Evolutionary conservation across 257 asterid genomes (phyloP), one percentile per base, ranked within the genome.

Genomic region (Primulina tabacum): DNA sequence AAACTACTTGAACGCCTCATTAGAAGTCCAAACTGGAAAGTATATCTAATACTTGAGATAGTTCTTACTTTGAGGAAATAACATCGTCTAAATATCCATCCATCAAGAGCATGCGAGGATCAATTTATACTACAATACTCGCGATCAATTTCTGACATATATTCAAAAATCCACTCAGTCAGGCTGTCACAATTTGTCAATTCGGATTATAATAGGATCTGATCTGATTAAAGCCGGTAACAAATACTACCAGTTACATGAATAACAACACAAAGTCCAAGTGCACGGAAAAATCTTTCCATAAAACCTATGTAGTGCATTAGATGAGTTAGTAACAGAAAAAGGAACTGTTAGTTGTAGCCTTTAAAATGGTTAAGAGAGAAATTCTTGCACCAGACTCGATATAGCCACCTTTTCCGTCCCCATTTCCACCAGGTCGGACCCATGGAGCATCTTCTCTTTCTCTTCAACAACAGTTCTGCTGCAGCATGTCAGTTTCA

Each of bases 371-470:
- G 71, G 83, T 18, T 63, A 66, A 24, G 68, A 79, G n/a, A 70
- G 79, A 79, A 0, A 43, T 80, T 82, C 82, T 82, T 83, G 84
- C 78, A 58, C 81, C 83, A 67, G 47, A 85, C 70, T 35, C 43
- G 78, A 77, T 85, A 89, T 63, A 85, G 53, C 82, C 81, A 82
- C 74, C 92, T 78, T 73, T 79, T 92, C 14, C 82, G 83, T 24
- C 95, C 96, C 88, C 61, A 86, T 73, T 78, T 85, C 96, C 98
- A 92, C 95, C 95, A 89, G 17, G 65, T 50, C 20, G 96, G 98
- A 61, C 65, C 75, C 65, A 71, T 75, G 40, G 77, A 74, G 40
- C 60, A 40, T 70, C 84, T 78, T 80, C 77, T 86, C 75, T 71
- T 85, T 60, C 76, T 89, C 70, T 71, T 78, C 71, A 11, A 75